Evolutionary conservation across 2,329 filamentous ascomycete genomes (phyloP).

Genomic region (Chaetoscypha palmicola): DNA sequence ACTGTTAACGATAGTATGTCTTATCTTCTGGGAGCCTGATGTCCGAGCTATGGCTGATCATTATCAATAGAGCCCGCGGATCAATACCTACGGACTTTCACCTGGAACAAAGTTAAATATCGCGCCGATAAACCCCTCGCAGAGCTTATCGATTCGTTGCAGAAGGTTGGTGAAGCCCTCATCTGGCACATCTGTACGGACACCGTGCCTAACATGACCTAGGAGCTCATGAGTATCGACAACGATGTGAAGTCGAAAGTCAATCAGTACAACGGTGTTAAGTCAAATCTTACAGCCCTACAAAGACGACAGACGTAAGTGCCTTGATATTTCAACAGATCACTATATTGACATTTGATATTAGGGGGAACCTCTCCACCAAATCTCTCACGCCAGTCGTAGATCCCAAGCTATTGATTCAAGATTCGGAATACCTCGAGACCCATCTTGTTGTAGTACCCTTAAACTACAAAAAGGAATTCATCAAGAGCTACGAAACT

Average conservation of each 20-base stretch:
- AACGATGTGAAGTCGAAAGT: conserved; percentile 94
- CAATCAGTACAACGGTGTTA: conserved; percentile 87
- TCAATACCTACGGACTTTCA: conserved; percentile 80
- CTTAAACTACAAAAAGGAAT: conserved; percentile 73
- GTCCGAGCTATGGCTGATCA: neutral
- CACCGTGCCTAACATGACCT: conserved; percentile 5
- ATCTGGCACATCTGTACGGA: too few relatives aligned
- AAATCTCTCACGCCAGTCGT: conserved; percentile 90
- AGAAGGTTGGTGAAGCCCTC: conserved; percentile 58
- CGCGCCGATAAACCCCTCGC: conserved; percentile 82
- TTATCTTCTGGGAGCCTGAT: neutral
- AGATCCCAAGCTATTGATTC: conserved; percentile 70
- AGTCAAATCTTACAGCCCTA: conserved; percentile 72
- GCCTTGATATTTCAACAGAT: too few relatives aligned
- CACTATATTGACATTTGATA: too few relatives aligned
- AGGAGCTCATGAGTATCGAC: conserved; percentile 88
- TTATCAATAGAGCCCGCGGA: conserved; percentile 74
- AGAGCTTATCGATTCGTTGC: conserved; percentile 79
- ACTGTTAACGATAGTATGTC: conserved; percentile 75
- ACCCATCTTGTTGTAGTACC: conserved; percentile 92
- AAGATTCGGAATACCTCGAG: conserved; percentile 92
- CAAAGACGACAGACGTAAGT: conserved; percentile 81
- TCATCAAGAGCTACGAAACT: conserved; percentile 82
- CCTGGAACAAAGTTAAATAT: conserved; percentile 98
- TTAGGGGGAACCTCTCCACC: conserved; percentile 83